Conservation (phyloP, 352 stramenopile genomes). For the Globisporangium alternatum region DNA sequence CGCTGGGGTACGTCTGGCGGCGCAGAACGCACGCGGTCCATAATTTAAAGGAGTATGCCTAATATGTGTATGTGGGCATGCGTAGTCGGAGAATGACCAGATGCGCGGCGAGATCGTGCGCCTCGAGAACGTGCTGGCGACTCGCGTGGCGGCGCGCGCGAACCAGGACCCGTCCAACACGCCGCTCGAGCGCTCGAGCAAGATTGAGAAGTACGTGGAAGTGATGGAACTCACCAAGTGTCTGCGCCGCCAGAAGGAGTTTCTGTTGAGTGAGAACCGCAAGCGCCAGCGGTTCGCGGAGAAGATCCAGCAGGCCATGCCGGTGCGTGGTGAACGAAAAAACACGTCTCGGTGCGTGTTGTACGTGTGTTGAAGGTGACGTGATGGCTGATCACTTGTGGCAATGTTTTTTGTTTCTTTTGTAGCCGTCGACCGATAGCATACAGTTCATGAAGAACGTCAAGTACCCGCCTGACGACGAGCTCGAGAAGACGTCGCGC, state of each 20-base stretch:
- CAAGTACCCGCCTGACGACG: slow-evolving; percentile 73
- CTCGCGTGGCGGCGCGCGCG: slow-evolving; percentile 64
- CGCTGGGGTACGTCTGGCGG: slow-evolving; percentile 33
- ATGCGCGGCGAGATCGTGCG: slow-evolving; percentile 79
- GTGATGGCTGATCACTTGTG: not conserved
- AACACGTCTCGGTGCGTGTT: not conserved
- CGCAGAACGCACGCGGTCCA: not conserved
- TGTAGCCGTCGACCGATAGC: slow-evolving; percentile 74
- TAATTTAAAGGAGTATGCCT: not conserved
- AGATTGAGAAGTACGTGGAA: slow-evolving; percentile 88
- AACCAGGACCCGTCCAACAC: slow-evolving; percentile 68
- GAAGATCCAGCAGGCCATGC: slow-evolving; percentile 86
- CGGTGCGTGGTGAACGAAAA: slow-evolving; percentile 29
- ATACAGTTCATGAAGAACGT: slow-evolving; percentile 90
- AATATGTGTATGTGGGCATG: not conserved
- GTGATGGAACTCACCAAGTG: slow-evolving; percentile 88
- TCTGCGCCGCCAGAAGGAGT: slow-evolving; percentile 82
- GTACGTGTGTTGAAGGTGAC: not conserved
- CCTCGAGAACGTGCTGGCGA: slow-evolving; percentile 71
- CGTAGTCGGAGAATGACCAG: slow-evolving; percentile 69
- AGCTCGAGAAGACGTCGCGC: slow-evolving; percentile 74
- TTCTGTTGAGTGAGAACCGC: slow-evolving; percentile 81
- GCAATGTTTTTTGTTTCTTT: slow-evolving; percentile 5
- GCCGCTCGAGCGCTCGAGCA: slow-evolving; percentile 71
- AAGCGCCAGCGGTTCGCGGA: slow-evolving; percentile 84